Conservation (phyloP, 1,284 basidiomycete genomes). For the Peniophora sp. region DNA sequence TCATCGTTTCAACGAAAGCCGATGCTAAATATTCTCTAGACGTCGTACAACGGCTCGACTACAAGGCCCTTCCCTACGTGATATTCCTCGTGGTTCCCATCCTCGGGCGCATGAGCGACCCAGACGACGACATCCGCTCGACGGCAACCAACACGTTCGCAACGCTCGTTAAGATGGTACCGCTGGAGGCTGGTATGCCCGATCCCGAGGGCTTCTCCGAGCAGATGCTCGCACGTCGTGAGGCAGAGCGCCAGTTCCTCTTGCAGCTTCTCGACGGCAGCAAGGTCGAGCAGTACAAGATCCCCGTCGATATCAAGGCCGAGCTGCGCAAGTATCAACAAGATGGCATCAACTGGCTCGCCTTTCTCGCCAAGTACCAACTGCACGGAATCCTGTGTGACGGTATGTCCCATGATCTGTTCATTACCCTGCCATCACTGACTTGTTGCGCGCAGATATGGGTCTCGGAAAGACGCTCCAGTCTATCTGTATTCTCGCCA, state of each 20-base stretch:
- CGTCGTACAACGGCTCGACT: conserved; percentile 86
- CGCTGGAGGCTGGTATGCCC: conserved; percentile 92
- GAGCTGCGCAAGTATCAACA: conserved; percentile 96
- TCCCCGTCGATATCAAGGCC: conserved; percentile 88
- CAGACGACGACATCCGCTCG: conserved; percentile 85
- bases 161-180: conserved; percentile 98
- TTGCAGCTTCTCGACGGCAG: conserved; percentile 91
- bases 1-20: background rate
- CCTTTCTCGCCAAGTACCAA: conserved; percentile 96
- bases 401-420: conserved; percentile 60
- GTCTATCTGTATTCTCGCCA: conserved; percentile 94
- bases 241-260: conserved; percentile 88
- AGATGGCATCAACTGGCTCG: conserved; percentile 98
- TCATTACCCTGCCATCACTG: conserved; percentile 1
- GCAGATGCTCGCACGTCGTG: conserved; percentile 82
- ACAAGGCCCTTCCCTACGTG: conserved; percentile 94
- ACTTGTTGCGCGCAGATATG: conserved; percentile 63
- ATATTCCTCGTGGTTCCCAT: conserved; percentile 97
- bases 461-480: conserved; percentile 98
- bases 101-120: conserved; percentile 95
- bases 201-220: conserved; percentile 91
- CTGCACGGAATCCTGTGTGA: conserved; percentile 98
- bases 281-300: conserved; percentile 87
- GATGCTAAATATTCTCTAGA: conserved; percentile 38
- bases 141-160: conserved; percentile 97